These are phyloP conservation scores for Candida coquimbonensis DNA, from an alignment of 805 yeast genomes.

Conservation along the genomic window DNA sequence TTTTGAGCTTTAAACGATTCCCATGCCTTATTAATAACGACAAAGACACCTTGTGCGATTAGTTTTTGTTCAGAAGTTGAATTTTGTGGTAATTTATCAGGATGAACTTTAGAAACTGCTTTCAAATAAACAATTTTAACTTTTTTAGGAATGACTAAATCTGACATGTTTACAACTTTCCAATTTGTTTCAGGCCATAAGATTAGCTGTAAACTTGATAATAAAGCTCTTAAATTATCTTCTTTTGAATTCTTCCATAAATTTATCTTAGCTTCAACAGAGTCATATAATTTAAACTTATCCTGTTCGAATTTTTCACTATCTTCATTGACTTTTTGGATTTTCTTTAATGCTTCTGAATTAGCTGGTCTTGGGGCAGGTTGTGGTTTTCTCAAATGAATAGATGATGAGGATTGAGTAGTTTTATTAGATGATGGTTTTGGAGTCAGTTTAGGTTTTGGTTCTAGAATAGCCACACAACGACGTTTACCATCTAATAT, in stretches of 20 bases:
- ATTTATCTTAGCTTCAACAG: slow-evolving; percentile 45
- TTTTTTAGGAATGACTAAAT: slow-evolving; percentile 81
- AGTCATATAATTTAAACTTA: slow-evolving; percentile 55
- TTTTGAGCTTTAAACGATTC: slow-evolving; percentile 65
- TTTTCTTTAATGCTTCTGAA: slow-evolving; percentile 43
- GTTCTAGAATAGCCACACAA: slow-evolving; percentile 58
- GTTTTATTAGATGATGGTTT: slow-evolving; percentile 22
- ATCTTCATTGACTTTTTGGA: slow-evolving; percentile 39
- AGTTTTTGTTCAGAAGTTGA: slow-evolving; percentile 65
- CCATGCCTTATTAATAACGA: slow-evolving; percentile 84
- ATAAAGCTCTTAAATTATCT: slow-evolving; percentile 70
- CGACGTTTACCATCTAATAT: slow-evolving; percentile 79
- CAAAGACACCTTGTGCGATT: slow-evolving; percentile 84
- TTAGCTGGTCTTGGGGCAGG: slow-evolving; percentile 11
- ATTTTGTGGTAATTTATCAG: slow-evolving; percentile 66
- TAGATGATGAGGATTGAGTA: neutral
- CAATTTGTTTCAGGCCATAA: slow-evolving; percentile 63
- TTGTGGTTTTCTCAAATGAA: slow-evolving; percentile 2
- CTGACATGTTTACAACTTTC: slow-evolving; percentile 61
- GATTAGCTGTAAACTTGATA: slow-evolving; percentile 60
- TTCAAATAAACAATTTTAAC: slow-evolving; percentile 84
- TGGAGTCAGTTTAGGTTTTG: slow-evolving; percentile 32
- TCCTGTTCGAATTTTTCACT: slow-evolving; percentile 47
- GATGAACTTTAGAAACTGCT: slow-evolving; percentile 83
- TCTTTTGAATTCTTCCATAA: slow-evolving; percentile 73